Evolutionary conservation across 495 filamentous ascomycete genomes (phyloP), one percentile per base, ranked within the genome.

Genomic region (Darksidea phi): DNA sequence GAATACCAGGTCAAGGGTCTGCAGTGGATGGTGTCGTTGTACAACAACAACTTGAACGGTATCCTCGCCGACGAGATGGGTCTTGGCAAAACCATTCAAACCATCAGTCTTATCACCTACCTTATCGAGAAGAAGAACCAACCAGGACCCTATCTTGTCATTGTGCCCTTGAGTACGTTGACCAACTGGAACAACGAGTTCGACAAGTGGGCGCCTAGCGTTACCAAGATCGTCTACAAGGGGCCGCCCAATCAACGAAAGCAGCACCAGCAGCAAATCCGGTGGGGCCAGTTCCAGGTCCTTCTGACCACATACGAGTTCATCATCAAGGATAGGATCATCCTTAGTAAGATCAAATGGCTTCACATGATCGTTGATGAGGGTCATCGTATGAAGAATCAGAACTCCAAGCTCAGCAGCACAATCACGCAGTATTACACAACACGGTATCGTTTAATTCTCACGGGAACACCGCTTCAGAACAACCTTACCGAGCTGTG

Each of bases 291-390:
- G 48, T 98, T 97, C 82, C 94, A 98, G 72, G 94, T 98, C 56
- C 79, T 98, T 1, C 78, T 98, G 34, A 98, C 94, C 0, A 98
- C 94, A 10, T 98, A 97, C 75, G 94, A 98, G 74, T 98, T 96
- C 79, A 96, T 98, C 74, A 98, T 98, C 79, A 97, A 97, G 77
- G 94, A 98, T 69, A 87, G 93, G 23, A 92, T 92, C 1, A 79
- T 98, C 51, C 78, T 98, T 28, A 91, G 87, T 76, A 97, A 97
- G 79, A 88, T 98, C 71, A 96, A 96, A 74, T 98, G 94, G 94
- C 87, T 94, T 52, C 95, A 98, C 76, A 97, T 98, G 94, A 96
- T 98, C 64, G 95, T 98, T 54, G 94, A 98, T 67, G 94, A 98
- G 79, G 94, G 94, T 74, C 94, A 98, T 75, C 91, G 94, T 69